Conservation (phyloP, 2,329 filamentous ascomycete species). For the Claviceps monticola region DNA sequence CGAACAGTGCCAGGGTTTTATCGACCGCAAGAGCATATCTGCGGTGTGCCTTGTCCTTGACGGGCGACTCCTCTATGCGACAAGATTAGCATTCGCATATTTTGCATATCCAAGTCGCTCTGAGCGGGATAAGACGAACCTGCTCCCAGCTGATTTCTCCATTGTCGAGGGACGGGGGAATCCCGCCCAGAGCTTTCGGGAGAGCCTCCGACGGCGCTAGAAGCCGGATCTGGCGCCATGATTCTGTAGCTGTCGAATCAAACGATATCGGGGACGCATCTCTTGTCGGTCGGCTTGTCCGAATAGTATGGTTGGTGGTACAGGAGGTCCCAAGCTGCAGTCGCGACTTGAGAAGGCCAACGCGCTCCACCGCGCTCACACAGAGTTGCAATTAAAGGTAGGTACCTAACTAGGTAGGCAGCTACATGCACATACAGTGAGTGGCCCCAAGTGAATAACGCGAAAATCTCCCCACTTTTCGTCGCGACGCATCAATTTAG, state of each 20-base stretch:
- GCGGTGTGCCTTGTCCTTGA: constrained; percentile 58
- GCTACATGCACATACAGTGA: too few species aligned
- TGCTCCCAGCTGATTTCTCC: constrained; percentile 63
- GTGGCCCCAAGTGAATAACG: too few species aligned
- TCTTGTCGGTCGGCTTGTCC: constrained; percentile 1
- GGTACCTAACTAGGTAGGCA: too few species aligned
- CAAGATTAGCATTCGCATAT: constrained; percentile 3
- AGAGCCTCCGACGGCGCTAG: constrained; percentile 47
- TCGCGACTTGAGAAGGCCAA: too few species aligned
- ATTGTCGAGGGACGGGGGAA: constrained; percentile 61
- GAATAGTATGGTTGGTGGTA: constrained; percentile 4
- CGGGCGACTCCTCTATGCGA: constrained; percentile 35
- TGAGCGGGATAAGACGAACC: constrained; percentile 37
- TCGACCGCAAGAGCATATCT: constrained; percentile 85
- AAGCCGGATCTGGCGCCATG: constrained; percentile 52
- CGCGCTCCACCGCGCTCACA: too few species aligned
- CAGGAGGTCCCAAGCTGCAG: background rate
- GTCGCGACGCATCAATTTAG: too few species aligned
- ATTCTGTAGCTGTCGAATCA: constrained; percentile 13
- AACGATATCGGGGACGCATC: constrained; percentile 3
- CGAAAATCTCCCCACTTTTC: too few species aligned
- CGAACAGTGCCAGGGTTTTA: constrained; percentile 75
- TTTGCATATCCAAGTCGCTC: constrained; percentile 2
- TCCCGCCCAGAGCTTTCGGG: constrained; percentile 75
- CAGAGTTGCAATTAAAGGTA: too few species aligned